Evolutionary conservation across 1,284 basidiomycete species (phyloP), one percentile per base, ranked within the genome.

Genomic region (Xerocomus nothofagi): DNA sequence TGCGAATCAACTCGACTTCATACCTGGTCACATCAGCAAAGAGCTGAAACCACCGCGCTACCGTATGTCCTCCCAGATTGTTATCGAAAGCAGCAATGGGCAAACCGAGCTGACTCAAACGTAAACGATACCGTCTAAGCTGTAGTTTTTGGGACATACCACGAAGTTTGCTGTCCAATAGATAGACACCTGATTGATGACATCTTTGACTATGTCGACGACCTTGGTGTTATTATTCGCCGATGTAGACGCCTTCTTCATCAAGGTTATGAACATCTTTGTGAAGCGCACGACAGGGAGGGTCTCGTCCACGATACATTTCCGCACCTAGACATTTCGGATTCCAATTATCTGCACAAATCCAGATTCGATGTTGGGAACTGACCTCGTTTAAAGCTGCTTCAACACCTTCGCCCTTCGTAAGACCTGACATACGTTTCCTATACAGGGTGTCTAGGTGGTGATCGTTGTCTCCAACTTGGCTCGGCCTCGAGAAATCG

Each of bases 181-280:
- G 11, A 88, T 69, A 0, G 87, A 83, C 34, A 84, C 60, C 30
- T 79, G 66, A 58, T 89, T 87, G 65, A 87, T 76, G 20, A 91
- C 86, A 57, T 91, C 83, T 40, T 76, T 74, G 15, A 91, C 79
- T 44, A 93, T 73, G 62, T 93, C 86, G 33, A 92, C 62, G 49
- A 73, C 75, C 34, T 65, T 70, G 18, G 61, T 65, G 6, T 55
- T 36, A 12, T 58, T 50, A 80, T 70, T 23, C 79, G 66, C 15
- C 1, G 38, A 47, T 23, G 20, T 26, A 12, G 63, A 66, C 0
- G 47, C 51, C 14, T 39, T 45, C 11, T 51, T 50, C 23, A 66
- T 27, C 39, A 67, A 32, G 9, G 29, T 30, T 31, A 47, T 37
- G 31, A 59, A 36, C 49, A 50, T 51, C 9, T 32, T 33, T 5